Conservation (phyloP, 2,329 filamentous ascomycete genomes). For the Ceratocystis cacaofunesta region DNA sequence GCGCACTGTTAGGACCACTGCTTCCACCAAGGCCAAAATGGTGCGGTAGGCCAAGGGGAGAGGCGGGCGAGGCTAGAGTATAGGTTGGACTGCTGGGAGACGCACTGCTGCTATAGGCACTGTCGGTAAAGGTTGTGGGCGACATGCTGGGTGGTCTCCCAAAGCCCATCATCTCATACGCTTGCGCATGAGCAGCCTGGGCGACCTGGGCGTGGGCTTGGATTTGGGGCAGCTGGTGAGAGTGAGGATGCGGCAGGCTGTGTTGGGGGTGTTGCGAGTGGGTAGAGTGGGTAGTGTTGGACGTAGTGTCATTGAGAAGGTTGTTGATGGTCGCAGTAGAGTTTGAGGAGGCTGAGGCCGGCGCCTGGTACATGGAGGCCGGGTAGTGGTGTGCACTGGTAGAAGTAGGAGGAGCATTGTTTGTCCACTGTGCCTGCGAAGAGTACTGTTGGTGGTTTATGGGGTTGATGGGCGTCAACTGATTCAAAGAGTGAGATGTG, state of each 20-base stretch:
- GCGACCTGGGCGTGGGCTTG: neutral
- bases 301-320: slow-evolving; percentile 12
- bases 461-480: slow-evolving; percentile 6
- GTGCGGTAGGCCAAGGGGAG: slow-evolving; percentile 12
- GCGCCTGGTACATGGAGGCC: slow-evolving; percentile 7
- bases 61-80: slow-evolving; percentile 11
- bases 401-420: neutral
- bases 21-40: neutral
- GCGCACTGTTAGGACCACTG: neutral
- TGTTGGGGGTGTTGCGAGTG: slow-evolving; percentile 2
- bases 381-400: slow-evolving; percentile 3
- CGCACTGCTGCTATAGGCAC: slow-evolving; percentile 8
- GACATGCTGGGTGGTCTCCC: slow-evolving; percentile 13
- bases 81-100: slow-evolving; percentile 14
- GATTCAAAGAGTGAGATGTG: neutral
- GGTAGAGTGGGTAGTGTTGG: neutral
- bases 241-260: neutral
- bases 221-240: slow-evolving; percentile 2
- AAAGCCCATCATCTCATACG: slow-evolving; percentile 11
- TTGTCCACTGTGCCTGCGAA: slow-evolving; percentile 4
- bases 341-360: slow-evolving; percentile 7
- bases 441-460: slow-evolving; percentile 4
- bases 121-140: slow-evolving; percentile 12
- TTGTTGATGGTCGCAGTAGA: slow-evolving; percentile 10
- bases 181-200: neutral